A percentile compares a stretch with the other conserved stretches of the same genome.
These are phyloP conservation scores for Salix exigua DNA, from an alignment of 345 rosid genomes.

Conservation along the genomic window DNA sequence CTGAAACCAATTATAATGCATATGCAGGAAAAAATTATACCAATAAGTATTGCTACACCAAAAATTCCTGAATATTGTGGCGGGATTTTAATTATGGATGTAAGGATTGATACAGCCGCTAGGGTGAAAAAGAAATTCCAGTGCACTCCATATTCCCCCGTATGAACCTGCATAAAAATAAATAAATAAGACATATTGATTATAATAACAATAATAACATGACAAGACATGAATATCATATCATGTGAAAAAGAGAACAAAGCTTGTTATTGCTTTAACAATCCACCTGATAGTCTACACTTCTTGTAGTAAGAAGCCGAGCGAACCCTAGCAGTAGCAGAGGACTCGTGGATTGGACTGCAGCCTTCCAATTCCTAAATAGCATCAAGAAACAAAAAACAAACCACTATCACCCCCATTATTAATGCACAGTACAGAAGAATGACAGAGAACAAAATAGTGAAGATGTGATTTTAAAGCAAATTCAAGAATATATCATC, in stretches of 20 bases:
- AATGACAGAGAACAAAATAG: not conserved
- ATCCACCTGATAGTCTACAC: constrained; percentile 85
- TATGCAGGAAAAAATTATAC: constrained; percentile 28
- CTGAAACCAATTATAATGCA: constrained; percentile 3
- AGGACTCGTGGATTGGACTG: constrained; percentile 56
- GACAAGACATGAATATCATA: not conserved
- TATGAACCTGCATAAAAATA: constrained; percentile 52
- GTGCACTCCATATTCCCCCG: constrained; percentile 83
- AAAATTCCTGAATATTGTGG: constrained; percentile 69
- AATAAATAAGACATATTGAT: not conserved
- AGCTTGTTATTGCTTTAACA: not conserved
- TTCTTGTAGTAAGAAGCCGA: constrained; percentile 63
- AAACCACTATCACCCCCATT: too few relatives aligned
- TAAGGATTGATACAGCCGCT: constrained; percentile 68
- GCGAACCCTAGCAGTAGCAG: constrained; percentile 66
- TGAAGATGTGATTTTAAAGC: not conserved
- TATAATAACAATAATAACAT: constrained; percentile 6
- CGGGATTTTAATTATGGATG: constrained; percentile 55
- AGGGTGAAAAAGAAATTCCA: constrained; percentile 98
- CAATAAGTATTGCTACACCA: constrained; percentile 58
- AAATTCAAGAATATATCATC: not conserved
- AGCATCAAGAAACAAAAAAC: not conserved
- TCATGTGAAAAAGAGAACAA: not conserved
- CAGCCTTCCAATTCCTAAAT: constrained; percentile 57
- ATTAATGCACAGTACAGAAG: not conserved